Base-by-base conservation (phyloP, 352 stramenopile species). In the Phytopythium delawarense region DNA sequence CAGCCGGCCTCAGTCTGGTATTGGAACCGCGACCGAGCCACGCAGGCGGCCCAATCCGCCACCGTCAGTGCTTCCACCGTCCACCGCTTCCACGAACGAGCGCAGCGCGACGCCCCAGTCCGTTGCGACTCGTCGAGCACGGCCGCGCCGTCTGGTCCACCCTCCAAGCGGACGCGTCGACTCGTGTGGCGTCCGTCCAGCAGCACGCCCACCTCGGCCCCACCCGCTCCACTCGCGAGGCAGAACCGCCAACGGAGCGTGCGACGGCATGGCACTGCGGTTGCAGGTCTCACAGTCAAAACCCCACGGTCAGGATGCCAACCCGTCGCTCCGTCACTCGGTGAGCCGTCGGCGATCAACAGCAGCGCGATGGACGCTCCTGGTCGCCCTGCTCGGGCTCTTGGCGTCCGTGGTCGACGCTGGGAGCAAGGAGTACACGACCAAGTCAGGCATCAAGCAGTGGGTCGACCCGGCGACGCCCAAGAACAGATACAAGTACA, bases 381-480 rank as follows among this genome's bases (percentile, higher is more conserved):
- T 39, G 8, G 35, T 35, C 20, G 20, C 37, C 2, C 1, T 48
- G 18, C 11, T 59, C 21, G 53, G 11, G 1, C 34, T 59, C 18
- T 16, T 59, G 35, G 21, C 15, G 23, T 20, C 23, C 6, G 53
- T 37, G 18, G 15, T 20, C 7, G n/a, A 48, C 25, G 53, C 35
- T 1, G 35, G 15, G 7, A 62, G 44, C 28, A 62, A 55, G 56
- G 30, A 62, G 32, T 76, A 75, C 30, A 46, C 50, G 21, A 64
- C 72, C 55, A 79, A 78, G 62, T 84, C 75, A 9, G 75, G 78
- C 35, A 64, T 88, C 37, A 62, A 61, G 21, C 57, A 66, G 9
- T 88, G 72, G 75, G 69, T 88, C n/a, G 78, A 88, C 59, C 66
- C 67, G 4, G 76, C 57, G 6, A 86, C 78, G 8, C 78, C 78